These are phyloP conservation scores for Nigrograna mackinnonii DNA, from an alignment of 2,329 filamentous ascomycete species.

Conservation along the genomic window DNA sequence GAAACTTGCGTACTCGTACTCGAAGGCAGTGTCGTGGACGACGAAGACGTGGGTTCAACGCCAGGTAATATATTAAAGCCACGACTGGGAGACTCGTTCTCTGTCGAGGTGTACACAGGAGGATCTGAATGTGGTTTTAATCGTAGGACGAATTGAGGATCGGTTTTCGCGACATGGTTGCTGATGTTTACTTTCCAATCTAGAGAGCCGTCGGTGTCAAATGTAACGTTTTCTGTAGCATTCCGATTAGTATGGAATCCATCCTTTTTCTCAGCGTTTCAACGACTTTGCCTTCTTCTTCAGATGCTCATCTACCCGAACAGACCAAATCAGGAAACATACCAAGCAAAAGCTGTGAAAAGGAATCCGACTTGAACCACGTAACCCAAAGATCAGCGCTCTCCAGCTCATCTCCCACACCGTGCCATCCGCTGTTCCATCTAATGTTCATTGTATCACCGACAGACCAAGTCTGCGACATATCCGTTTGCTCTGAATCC, in stretches of 20 bases:
- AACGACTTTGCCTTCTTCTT: too few species aligned
- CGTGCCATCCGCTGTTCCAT: constrained; percentile 6
- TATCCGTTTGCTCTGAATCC: not conserved
- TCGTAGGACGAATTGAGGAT: constrained; percentile 4
- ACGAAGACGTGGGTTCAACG: not conserved
- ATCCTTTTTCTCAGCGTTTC: too few species aligned
- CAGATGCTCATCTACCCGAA: too few species aligned
- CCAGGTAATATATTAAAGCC: constrained; percentile 5
- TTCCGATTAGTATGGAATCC: too few species aligned
- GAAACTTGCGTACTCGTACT: too few species aligned
- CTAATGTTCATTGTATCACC: constrained; percentile 6
- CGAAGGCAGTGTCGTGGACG: not conserved
- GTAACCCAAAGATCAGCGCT: constrained; percentile 8
- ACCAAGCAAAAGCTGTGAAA: constrained; percentile 5
- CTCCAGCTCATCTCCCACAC: not conserved
- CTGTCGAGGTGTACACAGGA: constrained; percentile 5
- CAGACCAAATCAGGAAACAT: too few species aligned
- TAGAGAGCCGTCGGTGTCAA: constrained; percentile 2
- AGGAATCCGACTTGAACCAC: constrained; percentile 4
- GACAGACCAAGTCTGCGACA: constrained; percentile 3
- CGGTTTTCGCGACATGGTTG: constrained; percentile 3
- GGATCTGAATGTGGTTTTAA: constrained; percentile 7
- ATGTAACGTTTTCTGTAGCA: constrained; percentile 3
- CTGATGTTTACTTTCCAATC: constrained; percentile 8
- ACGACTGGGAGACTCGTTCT: constrained; percentile 9